phyloP scores from a whole-genome alignment of 169 alveolate genomes.

The Babesia gibsoni region DNA sequence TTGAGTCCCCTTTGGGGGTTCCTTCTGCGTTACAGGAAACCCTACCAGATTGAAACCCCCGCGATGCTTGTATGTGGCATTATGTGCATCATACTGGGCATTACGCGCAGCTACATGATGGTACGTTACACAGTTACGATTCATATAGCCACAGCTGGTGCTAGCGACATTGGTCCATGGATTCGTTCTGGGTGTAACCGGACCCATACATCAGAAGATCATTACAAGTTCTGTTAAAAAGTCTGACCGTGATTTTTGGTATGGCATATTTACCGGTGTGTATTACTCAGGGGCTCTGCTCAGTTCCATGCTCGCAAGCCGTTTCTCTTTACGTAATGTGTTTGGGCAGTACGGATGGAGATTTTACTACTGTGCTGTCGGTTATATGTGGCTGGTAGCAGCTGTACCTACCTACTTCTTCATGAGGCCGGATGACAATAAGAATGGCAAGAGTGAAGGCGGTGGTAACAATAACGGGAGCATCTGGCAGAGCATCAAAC shows the following conservation, averaged over 20 bases:
- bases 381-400: conserved; percentile 14
- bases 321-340: background rate
- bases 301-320: conserved; percentile 18
- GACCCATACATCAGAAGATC: conserved; percentile 25
- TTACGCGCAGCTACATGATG: background rate
- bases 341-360: conserved; percentile 46
- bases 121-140: conserved; percentile 13
- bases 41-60: conserved; percentile 78
- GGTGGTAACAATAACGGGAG: too few relatives aligned
- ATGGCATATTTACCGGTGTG: conserved; percentile 16
- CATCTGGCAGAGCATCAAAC: too few relatives aligned
- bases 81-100: conserved; percentile 74
- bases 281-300: conserved; percentile 29
- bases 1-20: conserved; percentile 88
- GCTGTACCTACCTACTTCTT: background rate
- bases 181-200: conserved; percentile 22
- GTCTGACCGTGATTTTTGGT: background rate
- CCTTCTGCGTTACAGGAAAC: conserved; percentile 81
- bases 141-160: conserved; percentile 9
- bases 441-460: too few relatives aligned
- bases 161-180: conserved; percentile 37
- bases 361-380: conserved; percentile 4
- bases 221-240: background rate
- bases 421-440: too few relatives aligned
- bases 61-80: conserved; percentile 86